Evolutionary conservation across 2,329 filamentous ascomycete genomes (phyloP).

Genomic region (Ophiostoma tasmaniense): DNA sequence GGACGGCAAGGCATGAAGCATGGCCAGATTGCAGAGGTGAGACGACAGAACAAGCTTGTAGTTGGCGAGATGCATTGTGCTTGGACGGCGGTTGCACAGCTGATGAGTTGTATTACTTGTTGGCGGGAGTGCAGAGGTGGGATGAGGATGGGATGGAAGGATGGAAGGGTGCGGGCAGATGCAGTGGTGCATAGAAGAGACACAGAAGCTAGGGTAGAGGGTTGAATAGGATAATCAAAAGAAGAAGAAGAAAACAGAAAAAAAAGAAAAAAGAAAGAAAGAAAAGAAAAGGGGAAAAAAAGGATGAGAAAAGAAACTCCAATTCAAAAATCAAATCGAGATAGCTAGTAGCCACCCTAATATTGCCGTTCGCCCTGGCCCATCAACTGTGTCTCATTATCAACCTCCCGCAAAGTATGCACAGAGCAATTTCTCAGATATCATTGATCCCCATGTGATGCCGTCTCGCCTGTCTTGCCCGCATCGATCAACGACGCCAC

Average conservation of each 20-base stretch:
- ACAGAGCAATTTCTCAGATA: too few relatives aligned
- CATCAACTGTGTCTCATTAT: not conserved
- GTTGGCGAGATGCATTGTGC: not conserved
- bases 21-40: not conserved
- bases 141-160: not conserved
- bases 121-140: not conserved
- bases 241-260: not conserved
- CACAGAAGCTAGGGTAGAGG: too few relatives aligned
- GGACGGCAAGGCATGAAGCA: not conserved
- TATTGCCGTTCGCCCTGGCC: not conserved
- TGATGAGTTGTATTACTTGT: not conserved
- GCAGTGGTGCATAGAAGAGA: not conserved
- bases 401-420: too few relatives aligned
- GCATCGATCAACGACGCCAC: constrained; percentile 11
- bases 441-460: not conserved
- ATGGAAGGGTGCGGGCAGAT: not conserved
- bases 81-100: not conserved
- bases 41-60: not conserved
- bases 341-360: not conserved
- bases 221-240: not conserved
- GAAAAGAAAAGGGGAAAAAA: not conserved
- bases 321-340: not conserved
- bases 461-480: constrained; percentile 17
- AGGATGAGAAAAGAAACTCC: too few relatives aligned
- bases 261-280: not conserved